Conservation (phyloP, 2,329 filamentous ascomycete species). For the Pseudocercospora vitis region DNA sequence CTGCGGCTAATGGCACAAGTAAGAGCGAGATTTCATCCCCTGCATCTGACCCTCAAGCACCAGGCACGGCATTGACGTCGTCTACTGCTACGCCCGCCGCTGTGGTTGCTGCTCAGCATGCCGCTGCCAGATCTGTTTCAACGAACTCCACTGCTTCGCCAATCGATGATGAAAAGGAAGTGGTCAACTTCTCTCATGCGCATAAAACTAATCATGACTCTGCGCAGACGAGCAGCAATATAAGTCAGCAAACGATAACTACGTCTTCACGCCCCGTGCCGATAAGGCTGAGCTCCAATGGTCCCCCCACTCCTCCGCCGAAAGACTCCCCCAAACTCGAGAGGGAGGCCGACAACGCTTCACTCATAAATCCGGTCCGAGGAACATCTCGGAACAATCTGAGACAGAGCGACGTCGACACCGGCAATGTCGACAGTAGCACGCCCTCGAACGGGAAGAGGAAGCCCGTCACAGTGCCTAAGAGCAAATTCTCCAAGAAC, state of each 20-base stretch:
- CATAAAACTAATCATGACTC: not conserved
- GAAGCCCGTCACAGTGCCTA: constrained; percentile 9
- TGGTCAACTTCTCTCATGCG: constrained; percentile 1
- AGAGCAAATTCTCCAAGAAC: constrained; percentile 10
- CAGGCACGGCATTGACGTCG: constrained; percentile 3
- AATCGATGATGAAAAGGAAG: constrained; percentile 2
- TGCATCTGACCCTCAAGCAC: not conserved
- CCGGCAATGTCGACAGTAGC: not conserved
- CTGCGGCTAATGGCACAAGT: constrained; percentile 4
- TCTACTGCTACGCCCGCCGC: not conserved
- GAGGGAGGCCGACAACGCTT: not conserved
- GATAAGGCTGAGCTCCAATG: constrained; percentile 11
- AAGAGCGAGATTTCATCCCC: constrained; percentile 6
- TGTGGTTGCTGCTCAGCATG: constrained; percentile 4
- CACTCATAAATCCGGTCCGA: not conserved
- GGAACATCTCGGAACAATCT: constrained; percentile 4
- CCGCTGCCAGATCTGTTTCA: constrained; percentile 5
- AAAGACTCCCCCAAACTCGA: constrained; percentile 4
- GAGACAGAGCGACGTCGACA: not conserved
- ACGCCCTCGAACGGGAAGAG: not conserved
- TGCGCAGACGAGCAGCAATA: not conserved
- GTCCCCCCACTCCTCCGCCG: constrained; percentile 11
- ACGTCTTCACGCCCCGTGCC: constrained; percentile 10
- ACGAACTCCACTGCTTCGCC: constrained; percentile 4
- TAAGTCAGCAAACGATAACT: not conserved